Percentiles rank a stretch among this genome's conserved stretches.
phyloP scores from a whole-genome alignment of 805 yeast species.

The Teunomyces aglyptinius region DNA sequence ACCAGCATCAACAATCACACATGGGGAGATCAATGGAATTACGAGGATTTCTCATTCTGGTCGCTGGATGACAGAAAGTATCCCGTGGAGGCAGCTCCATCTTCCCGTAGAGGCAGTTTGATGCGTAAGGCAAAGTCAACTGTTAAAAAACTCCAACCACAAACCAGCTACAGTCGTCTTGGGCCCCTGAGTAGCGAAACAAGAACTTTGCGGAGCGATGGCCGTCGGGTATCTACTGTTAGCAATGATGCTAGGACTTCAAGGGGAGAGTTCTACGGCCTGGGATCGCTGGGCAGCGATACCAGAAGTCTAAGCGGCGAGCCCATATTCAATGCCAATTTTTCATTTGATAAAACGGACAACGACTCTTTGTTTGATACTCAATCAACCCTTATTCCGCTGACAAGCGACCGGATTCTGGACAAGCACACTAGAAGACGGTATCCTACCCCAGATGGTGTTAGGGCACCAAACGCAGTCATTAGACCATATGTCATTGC shows the following conservation, averaged over 20 bases:
- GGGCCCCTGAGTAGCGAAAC: background rate
- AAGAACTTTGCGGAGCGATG: background rate
- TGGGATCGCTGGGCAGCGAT: background rate
- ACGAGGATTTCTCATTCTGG: conserved; percentile 91
- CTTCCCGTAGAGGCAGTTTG: conserved; percentile 9
- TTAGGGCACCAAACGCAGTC: conserved; percentile 72
- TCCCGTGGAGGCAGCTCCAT: conserved; percentile 3
- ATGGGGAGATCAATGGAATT: conserved; percentile 92
- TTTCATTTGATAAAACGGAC: conserved; percentile 1
- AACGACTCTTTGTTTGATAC: conserved; percentile 18
- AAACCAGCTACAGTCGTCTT: background rate
- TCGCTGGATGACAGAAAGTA: conserved; percentile 56
- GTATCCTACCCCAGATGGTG: conserved; percentile 54
- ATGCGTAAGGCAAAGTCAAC: conserved; percentile 3
- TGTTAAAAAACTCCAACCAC: conserved; percentile 8
- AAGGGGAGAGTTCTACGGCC: background rate
- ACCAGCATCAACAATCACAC: conserved; percentile 67
- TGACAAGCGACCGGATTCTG: conserved; percentile 22
- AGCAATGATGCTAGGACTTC: background rate
- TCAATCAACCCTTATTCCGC: conserved; percentile 22
- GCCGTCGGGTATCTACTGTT: background rate
- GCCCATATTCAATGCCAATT: background rate
- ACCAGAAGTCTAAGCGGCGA: background rate
- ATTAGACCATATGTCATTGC: conserved; percentile 74
- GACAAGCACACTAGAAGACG: conserved; percentile 30